These are phyloP conservation scores for Diaporthe vexans DNA, from an alignment of 2,329 filamentous ascomycete genomes.

Conservation along the genomic window DNA sequence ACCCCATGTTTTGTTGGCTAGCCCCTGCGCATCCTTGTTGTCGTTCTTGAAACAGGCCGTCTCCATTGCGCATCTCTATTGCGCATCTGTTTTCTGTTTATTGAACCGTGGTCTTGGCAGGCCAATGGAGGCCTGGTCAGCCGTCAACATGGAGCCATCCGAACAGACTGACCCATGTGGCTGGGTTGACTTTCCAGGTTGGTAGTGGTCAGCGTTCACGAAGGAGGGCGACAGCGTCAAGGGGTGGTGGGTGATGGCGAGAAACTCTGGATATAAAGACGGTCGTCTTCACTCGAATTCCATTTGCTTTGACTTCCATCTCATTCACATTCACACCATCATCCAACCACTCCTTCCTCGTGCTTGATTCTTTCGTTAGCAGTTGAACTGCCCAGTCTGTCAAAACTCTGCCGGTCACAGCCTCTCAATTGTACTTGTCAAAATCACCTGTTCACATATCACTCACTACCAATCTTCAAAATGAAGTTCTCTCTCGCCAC, in stretches of 20 bases:
- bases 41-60: constrained; percentile 30
- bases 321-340: constrained; percentile 20
- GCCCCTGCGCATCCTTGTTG: constrained; percentile 26
- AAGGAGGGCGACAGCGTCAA: neutral
- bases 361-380: constrained; percentile 32
- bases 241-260: neutral
- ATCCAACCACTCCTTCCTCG: constrained; percentile 25
- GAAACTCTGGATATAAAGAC: constrained; percentile 14
- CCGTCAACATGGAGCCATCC: neutral
- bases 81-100: constrained; percentile 29
- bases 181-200: constrained; percentile 9
- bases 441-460: neutral
- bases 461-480: neutral
- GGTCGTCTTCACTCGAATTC: neutral
- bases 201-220: neutral
- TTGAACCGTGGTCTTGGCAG: constrained; percentile 15
- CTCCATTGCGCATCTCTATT: constrained; percentile 1
- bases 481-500: constrained; percentile 36
- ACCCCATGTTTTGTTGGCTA: constrained; percentile 2
- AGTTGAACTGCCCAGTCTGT: constrained; percentile 36
- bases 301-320: neutral
- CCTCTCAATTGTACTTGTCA: neutral
- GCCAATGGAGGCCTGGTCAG: neutral
- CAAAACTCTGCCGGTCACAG: constrained; percentile 18
- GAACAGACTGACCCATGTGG: constrained; percentile 4